Evolutionary conservation across 805 yeast genomes (phyloP), one percentile per base, ranked within the genome.

Genomic region (Ogataea nonfermentans): DNA sequence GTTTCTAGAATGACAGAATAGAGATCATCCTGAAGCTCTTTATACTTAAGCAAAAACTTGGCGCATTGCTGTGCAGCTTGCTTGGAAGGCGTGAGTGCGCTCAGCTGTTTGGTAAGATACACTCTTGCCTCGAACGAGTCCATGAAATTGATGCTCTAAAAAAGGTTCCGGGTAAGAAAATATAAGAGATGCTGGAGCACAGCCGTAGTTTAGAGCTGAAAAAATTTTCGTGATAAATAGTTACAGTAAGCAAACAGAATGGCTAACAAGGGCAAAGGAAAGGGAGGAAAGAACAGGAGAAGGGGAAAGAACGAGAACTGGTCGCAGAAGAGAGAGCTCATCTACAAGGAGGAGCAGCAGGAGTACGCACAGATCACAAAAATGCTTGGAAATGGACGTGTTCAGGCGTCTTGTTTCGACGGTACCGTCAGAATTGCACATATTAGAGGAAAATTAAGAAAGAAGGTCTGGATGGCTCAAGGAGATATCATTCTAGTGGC

Each of bases 381-480:
- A 70, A 91, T 93, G 97, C 79, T 93, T 56, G 99, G 99, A 66
- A 90, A 90, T 63, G 98, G 99, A 51, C 81, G 99, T 68, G 83
- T 93, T 40, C 96, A 90, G 66, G 96, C 95, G 40, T 66, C 81
- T 35, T 93, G 99, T 71, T 93, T 93, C 61, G 99, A 93, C 62
- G 96, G 95, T 51, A 73, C 75, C 54, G 86, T 81, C 64, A 82
- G 99, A 74, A 78, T 89, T 79, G 99, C 95, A 13, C 99, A 91
- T 63, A 93, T 93, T 61, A 87, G 99, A 77, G 99, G 99, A 58
- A 93, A 93, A 65, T 78, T 93, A 71, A 86, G 99, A 78, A 93
- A 93, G 83, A 93, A 91, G 79, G 99, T 93, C 46, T 93, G 99
- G 99, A 90, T 93, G 88, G 86, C 86, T 33, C 98, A 89, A 67